Evolutionary conservation across 768 basidiomycete species (phyloP), one percentile per base, ranked within the genome.

Genomic region (Auriculariales sp.): DNA sequence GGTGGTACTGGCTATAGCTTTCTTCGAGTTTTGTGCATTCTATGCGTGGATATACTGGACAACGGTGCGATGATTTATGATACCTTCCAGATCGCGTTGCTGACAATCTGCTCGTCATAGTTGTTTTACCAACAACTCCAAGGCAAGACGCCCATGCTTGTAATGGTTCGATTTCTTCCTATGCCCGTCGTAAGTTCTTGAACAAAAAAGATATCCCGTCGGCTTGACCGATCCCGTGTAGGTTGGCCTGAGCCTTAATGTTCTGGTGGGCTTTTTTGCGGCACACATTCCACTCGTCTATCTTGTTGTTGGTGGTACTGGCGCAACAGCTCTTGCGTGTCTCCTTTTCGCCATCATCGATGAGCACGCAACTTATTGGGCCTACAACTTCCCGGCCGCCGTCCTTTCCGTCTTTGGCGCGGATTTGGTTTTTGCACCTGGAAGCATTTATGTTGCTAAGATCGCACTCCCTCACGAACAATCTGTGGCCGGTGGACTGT

Each of bases 371-470:
- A 63, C 77, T 1, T 89, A 79, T 55, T 89, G 86, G 87, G 81
- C 80, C 1, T 82, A 71, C 51, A 78, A 76, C 4, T 89, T 89
- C 62, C 82, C 84, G 0, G 73, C 79, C 1, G 72, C 82, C 0
- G 63, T 76, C 33, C 51, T 82, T 39, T 64, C 74, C 19, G 85
- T 87, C 12, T 71, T 85, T 44, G 87, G 87, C 17, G 83, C 78
- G 1, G 87, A 89, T 57, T 84, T 89, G 53, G 77, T 83, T 2
- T 88, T 78, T 57, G 67, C 86, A 0, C 65, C 77, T 0, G 87
- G 86, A 2, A 82, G 81, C 4, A 64, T 89, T 14, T 89, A 82
- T 56, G 74, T 86, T 35, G 81, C 84, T 3, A 81, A 79, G 57
- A 69, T 81, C 9, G 71, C 77, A 2, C 60, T 71, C 1, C 77